phyloP scores from a whole-genome alignment of 208 protist genomes.

The Acanthamoeba healyi region DNA sequence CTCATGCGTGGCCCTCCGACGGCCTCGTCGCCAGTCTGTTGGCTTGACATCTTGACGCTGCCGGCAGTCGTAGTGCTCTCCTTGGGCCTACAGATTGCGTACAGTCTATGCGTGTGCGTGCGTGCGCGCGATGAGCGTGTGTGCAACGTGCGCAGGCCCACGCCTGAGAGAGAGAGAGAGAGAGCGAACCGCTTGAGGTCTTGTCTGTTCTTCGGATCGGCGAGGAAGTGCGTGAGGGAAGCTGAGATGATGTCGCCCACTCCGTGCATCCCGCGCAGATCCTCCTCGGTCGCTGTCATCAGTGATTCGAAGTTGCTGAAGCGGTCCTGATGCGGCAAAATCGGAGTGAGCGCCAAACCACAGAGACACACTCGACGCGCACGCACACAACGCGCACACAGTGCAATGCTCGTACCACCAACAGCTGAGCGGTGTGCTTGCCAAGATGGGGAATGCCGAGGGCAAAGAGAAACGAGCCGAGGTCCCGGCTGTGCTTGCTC shows the following conservation, averaged over 20 bases:
- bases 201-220: not conserved
- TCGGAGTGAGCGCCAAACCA: not conserved
- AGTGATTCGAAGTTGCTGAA: constrained; percentile 5
- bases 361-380: not conserved
- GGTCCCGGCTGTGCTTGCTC: constrained; percentile 29
- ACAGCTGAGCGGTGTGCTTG: constrained; percentile 32
- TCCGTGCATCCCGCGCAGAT: constrained; percentile 30
- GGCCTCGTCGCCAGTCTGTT: too few species aligned
- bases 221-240: not conserved
- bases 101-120: not conserved
- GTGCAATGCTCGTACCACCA: constrained; percentile 44
- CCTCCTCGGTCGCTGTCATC: constrained; percentile 1
- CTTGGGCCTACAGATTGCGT: not conserved
- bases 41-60: not conserved
- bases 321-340: not conserved
- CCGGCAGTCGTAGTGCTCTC: not conserved
- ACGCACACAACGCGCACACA: not conserved
- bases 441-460: constrained; percentile 80
- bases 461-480: constrained; percentile 48
- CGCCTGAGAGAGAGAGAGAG: not conserved
- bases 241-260: constrained; percentile 38
- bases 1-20: not conserved
- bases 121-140: too few species aligned
- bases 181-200: not conserved
- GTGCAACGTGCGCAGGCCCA: not conserved